Evolutionary conservation across 768 basidiomycete genomes (phyloP).

Genomic region (Strobilomyces echinocephalus): DNA sequence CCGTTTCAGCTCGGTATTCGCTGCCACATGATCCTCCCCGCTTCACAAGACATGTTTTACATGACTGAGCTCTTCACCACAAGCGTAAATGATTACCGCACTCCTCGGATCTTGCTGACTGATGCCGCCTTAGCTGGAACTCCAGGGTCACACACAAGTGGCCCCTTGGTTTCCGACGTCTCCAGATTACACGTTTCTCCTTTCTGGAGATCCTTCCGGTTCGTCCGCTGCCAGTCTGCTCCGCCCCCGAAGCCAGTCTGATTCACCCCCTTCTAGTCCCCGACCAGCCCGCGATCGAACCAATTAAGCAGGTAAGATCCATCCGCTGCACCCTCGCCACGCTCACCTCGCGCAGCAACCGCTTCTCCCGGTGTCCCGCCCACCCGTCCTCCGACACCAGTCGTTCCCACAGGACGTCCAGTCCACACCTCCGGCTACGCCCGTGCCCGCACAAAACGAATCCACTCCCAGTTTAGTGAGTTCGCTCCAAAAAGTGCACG

Average conservation of each 20-base stretch:
- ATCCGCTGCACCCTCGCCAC: neutral
- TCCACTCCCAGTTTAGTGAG: conserved; percentile 50
- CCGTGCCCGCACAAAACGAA: conserved; percentile 17
- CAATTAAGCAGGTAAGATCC: conserved; percentile 12
- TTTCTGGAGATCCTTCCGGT: conserved; percentile 37
- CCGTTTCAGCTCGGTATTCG: conserved; percentile 46
- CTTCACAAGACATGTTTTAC: conserved; percentile 42
- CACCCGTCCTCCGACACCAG: conserved; percentile 25
- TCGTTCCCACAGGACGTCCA: conserved; percentile 27
- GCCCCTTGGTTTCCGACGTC: conserved; percentile 41
- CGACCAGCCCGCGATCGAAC: conserved; percentile 8
- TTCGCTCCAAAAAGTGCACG: conserved; percentile 63
- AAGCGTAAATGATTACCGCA: conserved; percentile 31
- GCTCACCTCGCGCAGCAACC: conserved; percentile 11
- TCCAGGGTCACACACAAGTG: conserved; percentile 21
- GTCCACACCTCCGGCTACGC: conserved; percentile 9
- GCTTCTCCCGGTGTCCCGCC: conserved; percentile 6
- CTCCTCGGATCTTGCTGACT: neutral
- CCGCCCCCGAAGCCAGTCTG: neutral
- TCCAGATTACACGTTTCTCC: conserved; percentile 35
- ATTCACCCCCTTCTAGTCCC: conserved; percentile 3
- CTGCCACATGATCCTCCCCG: conserved; percentile 52
- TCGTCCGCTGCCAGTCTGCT: conserved; percentile 9
- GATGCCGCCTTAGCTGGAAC: conserved; percentile 17
- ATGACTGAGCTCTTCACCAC: conserved; percentile 47